Conservation (phyloP, 805 yeast genomes). For the Limtongia smithiae region DNA sequence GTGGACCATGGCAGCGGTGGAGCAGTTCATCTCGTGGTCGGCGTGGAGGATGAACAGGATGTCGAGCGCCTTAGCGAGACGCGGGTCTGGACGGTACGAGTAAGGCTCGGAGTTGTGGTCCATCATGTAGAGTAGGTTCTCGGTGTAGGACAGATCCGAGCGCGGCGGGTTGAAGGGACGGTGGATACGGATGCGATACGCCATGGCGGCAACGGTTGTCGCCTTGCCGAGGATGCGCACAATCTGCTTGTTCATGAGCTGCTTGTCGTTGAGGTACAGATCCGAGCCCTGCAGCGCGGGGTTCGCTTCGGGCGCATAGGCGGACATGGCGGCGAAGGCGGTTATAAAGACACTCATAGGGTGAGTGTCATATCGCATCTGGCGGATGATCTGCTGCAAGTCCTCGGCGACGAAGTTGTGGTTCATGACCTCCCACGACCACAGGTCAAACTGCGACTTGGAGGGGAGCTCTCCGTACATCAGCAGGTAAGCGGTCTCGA, state of each 20-base stretch:
- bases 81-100: constrained; percentile 28
- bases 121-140: constrained; percentile 28
- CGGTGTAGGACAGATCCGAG: constrained; percentile 26
- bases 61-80: constrained; percentile 27
- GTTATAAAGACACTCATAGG: constrained; percentile 26
- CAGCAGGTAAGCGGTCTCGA: constrained; percentile 27
- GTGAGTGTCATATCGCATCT: constrained; percentile 28
- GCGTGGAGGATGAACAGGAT: constrained; percentile 27
- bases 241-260: constrained; percentile 27
- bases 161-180: constrained; percentile 25
- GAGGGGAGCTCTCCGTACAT: constrained; percentile 28
- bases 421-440: constrained; percentile 27
- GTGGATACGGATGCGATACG: constrained; percentile 28
- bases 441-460: constrained; percentile 11
- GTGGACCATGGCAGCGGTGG: constrained; percentile 27
- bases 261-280: constrained; percentile 17
- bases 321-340: constrained; percentile 27
- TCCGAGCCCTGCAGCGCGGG: constrained; percentile 25
- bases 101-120: constrained; percentile 28
- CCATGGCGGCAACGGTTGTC: constrained; percentile 27
- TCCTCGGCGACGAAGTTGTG: constrained; percentile 28
- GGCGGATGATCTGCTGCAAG: constrained; percentile 19
- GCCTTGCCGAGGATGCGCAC: constrained; percentile 28
- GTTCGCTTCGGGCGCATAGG: constrained; percentile 28
- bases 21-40: constrained; percentile 29